Conservation (phyloP, 345 rosid genomes). For the Salix viminalis region DNA sequence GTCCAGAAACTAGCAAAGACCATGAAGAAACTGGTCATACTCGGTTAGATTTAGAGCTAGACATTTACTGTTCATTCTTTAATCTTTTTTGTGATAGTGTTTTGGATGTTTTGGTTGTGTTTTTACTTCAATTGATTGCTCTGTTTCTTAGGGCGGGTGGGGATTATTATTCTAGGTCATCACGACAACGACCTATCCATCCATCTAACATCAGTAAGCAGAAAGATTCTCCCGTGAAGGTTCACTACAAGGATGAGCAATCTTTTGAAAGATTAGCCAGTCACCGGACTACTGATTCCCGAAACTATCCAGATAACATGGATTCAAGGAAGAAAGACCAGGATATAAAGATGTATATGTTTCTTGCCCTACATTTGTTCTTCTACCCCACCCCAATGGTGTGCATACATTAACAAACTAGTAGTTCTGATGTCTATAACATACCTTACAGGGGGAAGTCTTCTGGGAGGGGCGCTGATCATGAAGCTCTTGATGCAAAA, state of each 20-base stretch:
- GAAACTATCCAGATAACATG: conserved; percentile 16
- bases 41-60: conserved; percentile 25
- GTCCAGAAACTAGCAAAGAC: conserved; percentile 30
- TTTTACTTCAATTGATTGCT: not conserved
- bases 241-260: conserved; percentile 22
- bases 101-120: conserved; percentile 3
- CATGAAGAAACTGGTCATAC: conserved; percentile 23
- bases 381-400: conserved; percentile 6
- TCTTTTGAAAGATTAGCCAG: conserved; percentile 26
- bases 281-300: conserved; percentile 20
- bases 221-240: conserved; percentile 28
- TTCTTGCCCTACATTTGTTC: not conserved
- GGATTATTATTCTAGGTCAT: conserved; percentile 30
- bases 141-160: conserved; percentile 31
- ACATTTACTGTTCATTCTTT: not conserved
- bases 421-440: conserved; percentile 13
- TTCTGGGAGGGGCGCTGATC: conserved; percentile 28
- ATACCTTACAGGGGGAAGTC: conserved; percentile 51
- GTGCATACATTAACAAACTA: not conserved
- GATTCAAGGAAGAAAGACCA: conserved; percentile 35
- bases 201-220: conserved; percentile 34
- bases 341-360: conserved; percentile 47
- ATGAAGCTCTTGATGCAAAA: conserved; percentile 35
- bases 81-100: conserved; percentile 1
- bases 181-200: conserved; percentile 25